Percentiles rank a stretch among this genome's conserved stretches.
Conservation (phyloP, 352 stramenopile species). For the Stephanocyclus meneghinianus region DNA sequence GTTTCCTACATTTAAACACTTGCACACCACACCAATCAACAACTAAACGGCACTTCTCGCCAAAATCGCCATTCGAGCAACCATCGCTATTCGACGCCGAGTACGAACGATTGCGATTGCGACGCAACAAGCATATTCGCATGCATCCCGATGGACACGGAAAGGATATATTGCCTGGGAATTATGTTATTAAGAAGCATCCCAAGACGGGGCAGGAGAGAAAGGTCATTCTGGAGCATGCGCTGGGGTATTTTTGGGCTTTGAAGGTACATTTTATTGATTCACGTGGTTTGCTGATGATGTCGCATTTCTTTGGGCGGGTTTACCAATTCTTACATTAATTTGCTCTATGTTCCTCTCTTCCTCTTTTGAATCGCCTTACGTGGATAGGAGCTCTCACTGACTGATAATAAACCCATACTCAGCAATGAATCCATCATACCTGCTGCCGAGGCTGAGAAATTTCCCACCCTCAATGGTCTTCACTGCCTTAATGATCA, state of each 20-base stretch:
- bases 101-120: conserved; percentile 19
- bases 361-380: neutral
- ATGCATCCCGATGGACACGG: conserved; percentile 63
- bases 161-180: conserved; percentile 61
- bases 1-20: too few species aligned
- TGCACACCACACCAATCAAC: neutral
- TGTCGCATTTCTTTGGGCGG: conserved; percentile 1
- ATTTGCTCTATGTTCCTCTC: neutral
- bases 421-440: conserved; percentile 64
- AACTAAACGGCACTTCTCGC: neutral
- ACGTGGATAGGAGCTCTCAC: conserved; percentile 50
- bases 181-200: conserved; percentile 61
- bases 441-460: conserved; percentile 55
- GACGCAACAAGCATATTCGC: conserved; percentile 55
- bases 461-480: conserved; percentile 58
- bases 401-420: conserved; percentile 71
- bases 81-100: conserved; percentile 20
- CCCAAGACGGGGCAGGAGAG: conserved; percentile 44
- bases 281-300: neutral
- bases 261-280: conserved; percentile 41
- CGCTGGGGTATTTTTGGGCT: conserved; percentile 77
- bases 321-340: neutral
- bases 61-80: conserved; percentile 2
- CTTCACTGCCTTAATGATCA: conserved; percentile 39
- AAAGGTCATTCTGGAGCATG: conserved; percentile 66